Conservation (phyloP, 225 moss, liverwort and hornwort genomes). For the Sphagnum contortum region DNA sequence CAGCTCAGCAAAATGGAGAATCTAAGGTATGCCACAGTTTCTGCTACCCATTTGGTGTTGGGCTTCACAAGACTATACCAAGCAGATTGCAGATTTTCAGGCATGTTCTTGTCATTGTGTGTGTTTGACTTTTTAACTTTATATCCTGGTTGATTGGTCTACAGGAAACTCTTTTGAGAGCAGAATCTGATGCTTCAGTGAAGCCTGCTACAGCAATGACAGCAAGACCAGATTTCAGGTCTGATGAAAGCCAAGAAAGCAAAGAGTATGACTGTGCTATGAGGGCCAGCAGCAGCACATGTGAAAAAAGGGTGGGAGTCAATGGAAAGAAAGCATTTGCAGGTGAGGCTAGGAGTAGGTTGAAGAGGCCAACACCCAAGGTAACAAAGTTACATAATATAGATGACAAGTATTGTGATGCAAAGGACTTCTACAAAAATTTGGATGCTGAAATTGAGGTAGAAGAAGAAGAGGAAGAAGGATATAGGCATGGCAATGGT, state of each 20-base stretch:
- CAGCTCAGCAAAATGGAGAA: slow-evolving; percentile 72
- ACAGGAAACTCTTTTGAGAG: slow-evolving; percentile 61
- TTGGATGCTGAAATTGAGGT: slow-evolving; percentile 18
- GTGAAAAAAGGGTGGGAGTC: slow-evolving; percentile 27
- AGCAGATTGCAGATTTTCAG: no score
- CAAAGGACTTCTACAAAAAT: slow-evolving; percentile 43
- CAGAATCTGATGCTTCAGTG: slow-evolving; percentile 71
- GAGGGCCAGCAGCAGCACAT: slow-evolving; percentile 58
- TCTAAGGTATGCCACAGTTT: slow-evolving; percentile 36
- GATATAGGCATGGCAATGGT: slow-evolving; percentile 30
- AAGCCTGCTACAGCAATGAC: slow-evolving; percentile 58
- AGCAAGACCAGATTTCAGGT: slow-evolving; percentile 47
- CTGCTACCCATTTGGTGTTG: no score
- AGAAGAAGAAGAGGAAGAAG: slow-evolving; percentile 39
- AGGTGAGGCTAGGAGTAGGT: slow-evolving; percentile 55
- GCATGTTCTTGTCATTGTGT: background rate
- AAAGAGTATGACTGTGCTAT: slow-evolving; percentile 52
- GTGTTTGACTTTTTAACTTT: background rate
- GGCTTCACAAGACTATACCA: no score
- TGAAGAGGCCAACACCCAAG: slow-evolving; percentile 50
- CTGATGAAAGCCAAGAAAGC: slow-evolving; percentile 67
- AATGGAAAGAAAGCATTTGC: slow-evolving; percentile 34
- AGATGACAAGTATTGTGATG: slow-evolving; percentile 25
- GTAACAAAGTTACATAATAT: slow-evolving; percentile 40
- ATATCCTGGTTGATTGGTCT: slow-evolving; percentile 3